Percentiles rank a stretch among this genome's conserved stretches.
phyloP scores from a whole-genome alignment of 352 stramenopile species.

The Thraustochytrium sp. region DNA sequence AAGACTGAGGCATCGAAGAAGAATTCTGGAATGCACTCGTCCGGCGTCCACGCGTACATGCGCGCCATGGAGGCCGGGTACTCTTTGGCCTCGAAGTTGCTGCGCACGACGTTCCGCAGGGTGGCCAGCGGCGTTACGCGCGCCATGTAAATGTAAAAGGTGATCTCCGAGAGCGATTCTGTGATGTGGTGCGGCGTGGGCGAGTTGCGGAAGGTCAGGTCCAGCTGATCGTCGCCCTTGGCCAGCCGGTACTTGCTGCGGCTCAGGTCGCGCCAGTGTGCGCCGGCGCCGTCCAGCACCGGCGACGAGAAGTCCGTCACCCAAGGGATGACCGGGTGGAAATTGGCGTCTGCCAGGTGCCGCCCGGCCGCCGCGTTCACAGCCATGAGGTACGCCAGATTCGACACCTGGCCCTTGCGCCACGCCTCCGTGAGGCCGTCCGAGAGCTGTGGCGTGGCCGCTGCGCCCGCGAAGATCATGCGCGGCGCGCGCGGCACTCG shows the following conservation, averaged over 20 bases:
- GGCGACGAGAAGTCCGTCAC: slow-evolving; percentile 75
- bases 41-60: slow-evolving; percentile 87
- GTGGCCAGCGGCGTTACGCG: slow-evolving; percentile 74
- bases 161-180: slow-evolving; percentile 89
- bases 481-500: neutral
- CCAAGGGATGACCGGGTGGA: slow-evolving; percentile 91
- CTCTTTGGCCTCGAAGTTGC: slow-evolving; percentile 84
- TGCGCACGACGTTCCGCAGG: slow-evolving; percentile 73
- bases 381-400: slow-evolving; percentile 86
- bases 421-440: slow-evolving; percentile 66
- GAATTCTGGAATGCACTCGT: slow-evolving; percentile 93
- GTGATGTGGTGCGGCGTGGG: slow-evolving; percentile 84
- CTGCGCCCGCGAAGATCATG: too few relatives aligned
- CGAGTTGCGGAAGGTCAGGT: slow-evolving; percentile 77
- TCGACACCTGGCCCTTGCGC: slow-evolving; percentile 71
- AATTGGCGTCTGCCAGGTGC: slow-evolving; percentile 64
- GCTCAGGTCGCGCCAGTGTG: slow-evolving; percentile 72
- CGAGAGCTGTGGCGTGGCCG: too few relatives aligned
- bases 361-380: slow-evolving; percentile 80
- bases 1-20: slow-evolving; percentile 79
- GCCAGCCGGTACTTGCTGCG: slow-evolving; percentile 89
- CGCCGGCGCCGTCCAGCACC: slow-evolving; percentile 48
- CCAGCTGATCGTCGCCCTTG: slow-evolving; percentile 81
- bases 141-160: slow-evolving; percentile 89
- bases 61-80: slow-evolving; percentile 78